Base-by-base conservation (phyloP, 2,329 filamentous ascomycete species). In the Tolypocladium nubicola region DNA sequence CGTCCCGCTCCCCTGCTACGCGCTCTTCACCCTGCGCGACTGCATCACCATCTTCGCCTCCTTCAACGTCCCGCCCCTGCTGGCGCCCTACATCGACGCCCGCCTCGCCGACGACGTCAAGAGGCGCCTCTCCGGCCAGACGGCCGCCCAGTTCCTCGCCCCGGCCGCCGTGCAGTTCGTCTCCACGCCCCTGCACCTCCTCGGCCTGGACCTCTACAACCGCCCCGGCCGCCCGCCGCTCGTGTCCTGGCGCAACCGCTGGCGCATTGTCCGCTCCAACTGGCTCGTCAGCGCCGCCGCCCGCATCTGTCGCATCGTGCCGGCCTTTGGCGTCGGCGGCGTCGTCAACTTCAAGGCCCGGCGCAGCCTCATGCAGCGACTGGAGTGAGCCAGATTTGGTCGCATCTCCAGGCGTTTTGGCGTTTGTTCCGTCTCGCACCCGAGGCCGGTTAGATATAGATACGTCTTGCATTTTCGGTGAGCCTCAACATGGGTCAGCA, bases 11-110 rank as follows among this genome's bases (percentile, higher is more conserved):
- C 77, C 87, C 1, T 89, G 86, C 10, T 94, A 91, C 72, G 76
- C 79, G 1, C 82, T 96, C 58, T 97, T 96, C 76, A 85, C 89
- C 3, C 68, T 87, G 57, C 85, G 92, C 64, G 92, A 97, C 74
- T 90, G 87, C 72, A 75, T 96, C 60, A 96, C 92, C 55, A 91
- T 96, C 65, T 96, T 95, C 70, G 90, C 90, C 5, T 89, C 85
- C 14, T 97, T 97, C 80, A 97, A 97, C 69, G 76, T 96, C 2
- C 93, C 93, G 0, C 83, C 89, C 0, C 67, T 94, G 2, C 77
- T 97, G 11, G 89, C 89, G 0, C 90, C 90, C 0, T 72, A 76
- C 7, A 75, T 96, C 23, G 82, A 79, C 16, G 73, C 79, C 21
- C 75, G 77, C 35, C 67, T 87, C 60, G 74, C 68, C 54, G 76